Base-by-base conservation (phyloP, 768 basidiomycete species). In the Thelephora aurantiotincta region DNA sequence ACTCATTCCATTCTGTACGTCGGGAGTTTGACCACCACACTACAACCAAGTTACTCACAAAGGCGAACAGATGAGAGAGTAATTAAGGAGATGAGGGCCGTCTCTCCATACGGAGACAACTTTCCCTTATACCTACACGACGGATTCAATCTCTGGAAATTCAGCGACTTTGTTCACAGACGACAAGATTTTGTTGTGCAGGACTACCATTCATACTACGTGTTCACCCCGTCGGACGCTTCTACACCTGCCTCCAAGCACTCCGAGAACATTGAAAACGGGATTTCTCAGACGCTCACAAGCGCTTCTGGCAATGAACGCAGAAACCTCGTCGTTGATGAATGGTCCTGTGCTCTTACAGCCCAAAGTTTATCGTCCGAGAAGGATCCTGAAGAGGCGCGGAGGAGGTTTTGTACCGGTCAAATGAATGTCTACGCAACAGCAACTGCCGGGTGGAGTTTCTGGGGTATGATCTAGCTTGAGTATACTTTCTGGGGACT, bases 151-250 rank as follows among this genome's bases (percentile, higher is more conserved):
- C 62, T 77, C 13, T 57, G 64, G 6, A 62, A 67, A 16, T 81
- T 75, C 58, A 69, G 68, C 36, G 52, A 62, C 18, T 82, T 65
- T 52, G 64, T 78, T 3, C 66, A 71, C 2, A 60, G 64, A 33
- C 63, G 76, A 47, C 54, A 59, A 0, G 78, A 82, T 52, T 87
- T 83, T 50, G 69, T 82, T 19, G 74, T 86, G 5, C 68, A 80
- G 50, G 84, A 89, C 50, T 77, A 84, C 57, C 85, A 87, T 54
- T 77, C 78, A 36, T 77, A 85, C 66, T 75, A 80, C 53, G 75
- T 83, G 52, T 84, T 78, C 52, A 75, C 78, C 0, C 60, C 71
- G 1, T 55, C 65, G 1, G 82, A 86, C 53, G 60, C 65, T 16
- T 55, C 54, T 13, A 66, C 64, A 60, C 71, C 58, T 41, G 82